Percentiles rank a stretch among this genome's conserved stretches.
Evolutionary conservation across 805 yeast genomes (phyloP).

Genomic region (Ogataea parapolymorpha): DNA sequence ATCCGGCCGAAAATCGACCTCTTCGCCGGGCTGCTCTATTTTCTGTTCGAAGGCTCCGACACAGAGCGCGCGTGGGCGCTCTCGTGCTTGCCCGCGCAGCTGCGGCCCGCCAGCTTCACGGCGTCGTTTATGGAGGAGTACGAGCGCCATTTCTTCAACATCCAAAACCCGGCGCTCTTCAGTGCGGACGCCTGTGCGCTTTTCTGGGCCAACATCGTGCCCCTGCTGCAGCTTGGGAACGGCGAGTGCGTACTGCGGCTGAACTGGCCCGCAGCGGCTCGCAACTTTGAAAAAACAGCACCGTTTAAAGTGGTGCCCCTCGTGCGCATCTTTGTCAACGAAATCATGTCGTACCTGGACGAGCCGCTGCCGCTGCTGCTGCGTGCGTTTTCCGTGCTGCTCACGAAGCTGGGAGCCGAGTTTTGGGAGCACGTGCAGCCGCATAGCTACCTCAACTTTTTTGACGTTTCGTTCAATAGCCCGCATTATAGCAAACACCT

Average conservation of each 20-base stretch:
- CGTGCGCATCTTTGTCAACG: slow-evolving; percentile 44
- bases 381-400: slow-evolving; percentile 45
- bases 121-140: slow-evolving; percentile 53
- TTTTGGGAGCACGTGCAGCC: slow-evolving; percentile 61
- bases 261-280: slow-evolving; percentile 25
- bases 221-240: slow-evolving; percentile 36
- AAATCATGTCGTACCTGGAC: slow-evolving; percentile 47
- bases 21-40: slow-evolving; percentile 51
- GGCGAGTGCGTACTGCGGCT: slow-evolving; percentile 34
- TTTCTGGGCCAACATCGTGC: slow-evolving; percentile 47
- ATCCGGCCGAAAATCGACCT: slow-evolving; percentile 14
- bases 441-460: slow-evolving; percentile 47
- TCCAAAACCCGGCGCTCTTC: slow-evolving; percentile 53
- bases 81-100: slow-evolving; percentile 23
- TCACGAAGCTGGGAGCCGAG: slow-evolving; percentile 39
- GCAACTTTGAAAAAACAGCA: slow-evolving; percentile 19
- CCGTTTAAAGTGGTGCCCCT: slow-evolving; percentile 36
- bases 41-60: slow-evolving; percentile 51
- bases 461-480: slow-evolving; percentile 59
- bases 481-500: slow-evolving; percentile 44
- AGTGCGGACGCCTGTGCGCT: slow-evolving; percentile 36
- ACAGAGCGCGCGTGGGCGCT: slow-evolving; percentile 49
- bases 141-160: slow-evolving; percentile 44
- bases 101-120: slow-evolving; percentile 24
- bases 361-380: slow-evolving; percentile 53